phyloP scores from a whole-genome alignment of 176 grass and related monocot species.

The Rhynchospora breviuscula region DNA sequence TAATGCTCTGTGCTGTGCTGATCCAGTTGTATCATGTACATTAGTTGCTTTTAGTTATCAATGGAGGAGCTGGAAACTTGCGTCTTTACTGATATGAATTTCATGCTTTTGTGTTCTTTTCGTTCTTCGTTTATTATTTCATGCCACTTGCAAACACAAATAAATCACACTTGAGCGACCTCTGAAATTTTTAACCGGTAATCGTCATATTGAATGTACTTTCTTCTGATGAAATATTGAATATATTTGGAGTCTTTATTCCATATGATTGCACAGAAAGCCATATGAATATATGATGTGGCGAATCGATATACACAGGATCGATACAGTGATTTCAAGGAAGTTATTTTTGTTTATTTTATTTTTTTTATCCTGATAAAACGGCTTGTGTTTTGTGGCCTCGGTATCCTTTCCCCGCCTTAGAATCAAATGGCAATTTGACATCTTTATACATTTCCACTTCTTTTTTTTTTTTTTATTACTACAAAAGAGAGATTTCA shows the following conservation, averaged over 20 bases:
- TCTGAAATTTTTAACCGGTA: background rate
- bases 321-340: background rate
- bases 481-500: background rate
- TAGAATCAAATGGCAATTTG: background rate
- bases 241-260: background rate
- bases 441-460: background rate
- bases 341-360: background rate
- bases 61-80: too few species aligned
- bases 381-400: background rate
- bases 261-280: background rate
- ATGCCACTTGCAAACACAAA: background rate
- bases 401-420: background rate
- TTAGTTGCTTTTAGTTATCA: too few species aligned
- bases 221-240: background rate
- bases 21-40: too few species aligned
- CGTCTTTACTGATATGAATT: background rate
- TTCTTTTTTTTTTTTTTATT: too few species aligned
- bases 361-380: background rate
- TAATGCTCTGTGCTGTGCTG: background rate
- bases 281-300: background rate
- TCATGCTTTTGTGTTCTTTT: background rate
- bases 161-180: background rate
- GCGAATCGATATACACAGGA: background rate
- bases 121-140: background rate
- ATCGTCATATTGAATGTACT: background rate